A percentile compares a stretch with the other conserved stretches of the same genome.
Conservation (phyloP, 345 rosid genomes). For the Eucalyptus cloeziana region DNA sequence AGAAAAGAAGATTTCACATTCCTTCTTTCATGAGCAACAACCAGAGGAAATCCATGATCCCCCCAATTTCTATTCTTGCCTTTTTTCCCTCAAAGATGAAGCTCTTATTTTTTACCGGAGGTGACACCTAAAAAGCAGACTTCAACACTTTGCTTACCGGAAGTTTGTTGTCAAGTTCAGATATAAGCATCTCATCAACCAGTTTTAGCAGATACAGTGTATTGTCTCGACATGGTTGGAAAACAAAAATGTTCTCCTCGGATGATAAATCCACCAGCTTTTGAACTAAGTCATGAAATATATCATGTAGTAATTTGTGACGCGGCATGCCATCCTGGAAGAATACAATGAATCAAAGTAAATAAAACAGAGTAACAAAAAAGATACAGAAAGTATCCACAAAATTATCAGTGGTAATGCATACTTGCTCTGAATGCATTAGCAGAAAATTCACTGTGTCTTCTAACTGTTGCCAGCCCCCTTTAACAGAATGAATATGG, state of each 20-base stretch:
- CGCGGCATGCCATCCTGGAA: constrained; percentile 48
- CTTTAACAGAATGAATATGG: constrained; percentile 66
- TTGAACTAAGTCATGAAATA: constrained; percentile 58
- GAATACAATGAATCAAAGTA: neutral
- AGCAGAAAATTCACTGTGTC: constrained; percentile 81
- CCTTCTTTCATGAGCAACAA: neutral
- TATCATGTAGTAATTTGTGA: constrained; percentile 58
- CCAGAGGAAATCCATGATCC: neutral
- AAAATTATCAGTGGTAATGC: neutral
- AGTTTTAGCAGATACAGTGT: constrained; percentile 64
- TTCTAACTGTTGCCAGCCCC: constrained; percentile 97
- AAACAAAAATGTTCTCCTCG: constrained; percentile 75
- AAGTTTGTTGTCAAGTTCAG: constrained; percentile 61
- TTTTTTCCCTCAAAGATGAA: neutral
- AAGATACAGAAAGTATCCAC: neutral
- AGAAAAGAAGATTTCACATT: neutral
- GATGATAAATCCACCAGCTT: constrained; percentile 62
- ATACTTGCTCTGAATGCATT: constrained; percentile 56
- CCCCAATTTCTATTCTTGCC: neutral
- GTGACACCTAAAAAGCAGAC: neutral
- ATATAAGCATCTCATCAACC: constrained; percentile 82
- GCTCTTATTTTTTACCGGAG: neutral
- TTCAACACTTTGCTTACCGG: constrained; percentile 31
- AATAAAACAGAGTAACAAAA: neutral
- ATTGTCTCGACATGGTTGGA: constrained; percentile 94